Percentiles rank a stretch among this genome's conserved stretches.
Conservation (phyloP, 176 grass and related monocot species). For the Avena sativa region DNA sequence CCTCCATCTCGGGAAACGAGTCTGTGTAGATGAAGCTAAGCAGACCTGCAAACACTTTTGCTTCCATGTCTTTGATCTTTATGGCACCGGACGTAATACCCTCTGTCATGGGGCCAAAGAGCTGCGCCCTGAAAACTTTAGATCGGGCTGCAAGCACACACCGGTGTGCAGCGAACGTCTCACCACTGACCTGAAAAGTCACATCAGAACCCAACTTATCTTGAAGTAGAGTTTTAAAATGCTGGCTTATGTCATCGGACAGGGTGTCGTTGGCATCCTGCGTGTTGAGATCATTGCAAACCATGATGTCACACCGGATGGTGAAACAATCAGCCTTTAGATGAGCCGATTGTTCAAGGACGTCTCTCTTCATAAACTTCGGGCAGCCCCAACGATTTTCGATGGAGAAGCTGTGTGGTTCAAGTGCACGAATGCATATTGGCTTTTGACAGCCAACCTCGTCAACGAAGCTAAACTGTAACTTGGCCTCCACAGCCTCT, state of each 20-base stretch:
- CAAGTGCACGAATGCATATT: background rate
- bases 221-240: background rate
- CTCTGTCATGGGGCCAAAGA: background rate
- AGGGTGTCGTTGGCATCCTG: background rate
- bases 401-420: background rate
- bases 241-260: background rate
- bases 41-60: background rate
- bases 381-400: background rate
- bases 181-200: background rate
- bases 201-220: background rate
- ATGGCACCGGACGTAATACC: background rate
- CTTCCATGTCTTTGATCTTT: background rate
- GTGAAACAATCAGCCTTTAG: background rate
- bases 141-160: background rate
- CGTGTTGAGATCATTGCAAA: background rate
- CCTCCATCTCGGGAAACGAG: background rate
- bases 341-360: background rate
- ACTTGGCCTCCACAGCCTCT: background rate
- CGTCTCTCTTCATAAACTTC: background rate
- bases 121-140: background rate
- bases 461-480: background rate
- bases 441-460: background rate
- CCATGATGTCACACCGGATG: conserved; percentile 1
- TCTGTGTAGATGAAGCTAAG: background rate
- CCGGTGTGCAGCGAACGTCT: background rate